Evolutionary conservation across 495 filamentous ascomycete species (phyloP).

Genomic region (Usnea hakonensis): DNA sequence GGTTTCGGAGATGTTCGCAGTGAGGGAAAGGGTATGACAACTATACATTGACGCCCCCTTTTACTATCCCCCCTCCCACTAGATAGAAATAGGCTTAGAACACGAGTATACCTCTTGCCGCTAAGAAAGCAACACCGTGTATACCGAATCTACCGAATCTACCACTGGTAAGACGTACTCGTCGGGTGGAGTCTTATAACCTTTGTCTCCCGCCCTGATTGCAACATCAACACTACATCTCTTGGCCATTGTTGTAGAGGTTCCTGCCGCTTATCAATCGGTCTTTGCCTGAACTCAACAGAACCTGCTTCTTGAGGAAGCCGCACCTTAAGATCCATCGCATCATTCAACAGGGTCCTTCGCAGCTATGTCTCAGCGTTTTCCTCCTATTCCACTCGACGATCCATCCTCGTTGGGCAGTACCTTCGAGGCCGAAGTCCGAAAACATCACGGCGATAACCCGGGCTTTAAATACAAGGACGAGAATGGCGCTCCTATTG

Average conservation of each 20-base stretch:
- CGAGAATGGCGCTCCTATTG: conserved; percentile 10
- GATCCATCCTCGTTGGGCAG: not conserved
- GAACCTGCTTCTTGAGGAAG: not conserved
- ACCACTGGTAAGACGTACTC: too few species aligned
- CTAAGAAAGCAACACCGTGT: too few species aligned
- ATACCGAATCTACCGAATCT: too few species aligned
- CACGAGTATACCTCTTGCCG: too few species aligned
- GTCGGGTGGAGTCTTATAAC: not conserved
- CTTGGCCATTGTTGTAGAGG: not conserved
- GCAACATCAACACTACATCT: not conserved
- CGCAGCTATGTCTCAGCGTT: conserved; percentile 2
- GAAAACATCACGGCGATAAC: not conserved
- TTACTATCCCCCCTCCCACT: too few species aligned
- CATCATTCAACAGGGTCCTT: not conserved
- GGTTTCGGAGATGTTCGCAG: too few species aligned
- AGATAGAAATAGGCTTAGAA: too few species aligned
- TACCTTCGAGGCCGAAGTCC: not conserved
- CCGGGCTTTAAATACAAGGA: conserved; percentile 10
- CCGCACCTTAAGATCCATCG: not conserved
- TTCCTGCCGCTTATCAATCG: not conserved
- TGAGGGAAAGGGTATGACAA: too few species aligned
- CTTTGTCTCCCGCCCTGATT: not conserved
- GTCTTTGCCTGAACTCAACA: conserved; percentile 2
- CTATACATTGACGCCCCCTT: too few species aligned
- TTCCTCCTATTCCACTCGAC: not conserved